Percentiles rank a stretch among this genome's conserved stretches.
phyloP scores from a whole-genome alignment of 108 stramenopile species.

The Fragilaria crotonensis region DNA sequence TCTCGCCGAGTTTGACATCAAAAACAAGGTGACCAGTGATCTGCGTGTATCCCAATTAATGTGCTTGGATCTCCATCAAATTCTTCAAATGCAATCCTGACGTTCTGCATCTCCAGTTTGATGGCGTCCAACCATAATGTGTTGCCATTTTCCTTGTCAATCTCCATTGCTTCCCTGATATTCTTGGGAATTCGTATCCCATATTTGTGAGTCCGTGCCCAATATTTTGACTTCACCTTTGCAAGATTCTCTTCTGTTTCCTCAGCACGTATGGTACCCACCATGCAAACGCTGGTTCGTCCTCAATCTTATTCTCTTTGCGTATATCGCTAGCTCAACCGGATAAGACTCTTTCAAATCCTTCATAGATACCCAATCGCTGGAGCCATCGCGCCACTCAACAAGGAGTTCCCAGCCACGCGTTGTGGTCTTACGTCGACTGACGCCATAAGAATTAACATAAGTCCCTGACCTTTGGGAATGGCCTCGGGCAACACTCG shows the following conservation, averaged over 20 bases:
- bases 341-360: too few species aligned
- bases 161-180: conserved; percentile 12
- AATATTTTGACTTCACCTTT: conserved; percentile 19
- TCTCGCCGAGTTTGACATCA: too few species aligned
- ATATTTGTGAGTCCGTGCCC: too few species aligned
- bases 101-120: conserved; percentile 21
- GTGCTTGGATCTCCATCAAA: too few species aligned
- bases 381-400: too few species aligned
- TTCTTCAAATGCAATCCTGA: conserved; percentile 11
- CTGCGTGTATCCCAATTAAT: too few species aligned
- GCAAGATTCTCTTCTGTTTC: too few species aligned
- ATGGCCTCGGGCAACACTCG: background rate
- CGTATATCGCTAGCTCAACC: conserved; percentile 36
- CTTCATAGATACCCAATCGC: conserved; percentile 16
- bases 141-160: conserved; percentile 28
- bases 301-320: too few species aligned
- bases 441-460: background rate
- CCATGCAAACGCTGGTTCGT: conserved; percentile 36
- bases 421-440: too few species aligned
- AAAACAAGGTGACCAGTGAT: too few species aligned
- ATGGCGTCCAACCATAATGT: too few species aligned
- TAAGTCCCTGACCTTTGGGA: conserved; percentile 3
- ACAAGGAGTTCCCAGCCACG: too few species aligned
- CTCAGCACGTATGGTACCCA: conserved; percentile 19
- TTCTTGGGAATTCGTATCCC: conserved; percentile 31